These are phyloP conservation scores for Phytophthora rubi DNA, from an alignment of 352 stramenopile genomes.

Conservation along the genomic window DNA sequence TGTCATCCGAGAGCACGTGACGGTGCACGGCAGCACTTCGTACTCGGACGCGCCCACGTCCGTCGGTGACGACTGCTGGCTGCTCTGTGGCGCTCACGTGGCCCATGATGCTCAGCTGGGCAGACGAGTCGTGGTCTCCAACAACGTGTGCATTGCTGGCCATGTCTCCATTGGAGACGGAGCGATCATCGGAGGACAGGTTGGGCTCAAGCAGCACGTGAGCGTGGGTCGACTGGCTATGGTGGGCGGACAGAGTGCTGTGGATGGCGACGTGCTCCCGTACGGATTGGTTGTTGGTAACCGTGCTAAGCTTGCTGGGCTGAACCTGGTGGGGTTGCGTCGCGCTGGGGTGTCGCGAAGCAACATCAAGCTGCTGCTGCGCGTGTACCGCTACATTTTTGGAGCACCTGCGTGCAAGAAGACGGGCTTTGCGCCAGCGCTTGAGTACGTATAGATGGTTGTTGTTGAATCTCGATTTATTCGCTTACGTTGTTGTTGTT, in stretches of 20 bases:
- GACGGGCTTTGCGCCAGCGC: constrained; percentile 72
- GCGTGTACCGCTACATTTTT: constrained; percentile 83
- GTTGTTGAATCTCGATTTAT: neutral
- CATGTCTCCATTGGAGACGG: constrained; percentile 80
- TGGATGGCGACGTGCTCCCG: constrained; percentile 85
- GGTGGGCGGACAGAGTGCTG: constrained; percentile 79
- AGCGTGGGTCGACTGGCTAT: constrained; percentile 76
- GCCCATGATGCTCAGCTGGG: constrained; percentile 75
- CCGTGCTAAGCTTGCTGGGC: constrained; percentile 71
- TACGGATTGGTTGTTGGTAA: constrained; percentile 81
- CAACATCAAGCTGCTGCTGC: constrained; percentile 82
- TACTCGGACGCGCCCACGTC: constrained; percentile 62
- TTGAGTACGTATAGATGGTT: constrained; percentile 54
- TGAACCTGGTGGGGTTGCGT: constrained; percentile 81
- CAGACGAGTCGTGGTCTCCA: constrained; percentile 76
- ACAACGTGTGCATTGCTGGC: constrained; percentile 83
- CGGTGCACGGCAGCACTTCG: constrained; percentile 80
- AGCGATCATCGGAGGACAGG: constrained; percentile 80
- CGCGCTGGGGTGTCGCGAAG: constrained; percentile 62
- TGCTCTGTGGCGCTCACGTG: constrained; percentile 78
- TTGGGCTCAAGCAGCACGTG: constrained; percentile 81
- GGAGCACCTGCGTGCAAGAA: constrained; percentile 54
- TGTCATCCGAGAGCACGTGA: constrained; percentile 85
- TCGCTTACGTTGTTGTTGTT: neutral
- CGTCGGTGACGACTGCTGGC: constrained; percentile 81